Conservation (phyloP, 78 protist genomes). For the Creolimax fragrantissima region DNA sequence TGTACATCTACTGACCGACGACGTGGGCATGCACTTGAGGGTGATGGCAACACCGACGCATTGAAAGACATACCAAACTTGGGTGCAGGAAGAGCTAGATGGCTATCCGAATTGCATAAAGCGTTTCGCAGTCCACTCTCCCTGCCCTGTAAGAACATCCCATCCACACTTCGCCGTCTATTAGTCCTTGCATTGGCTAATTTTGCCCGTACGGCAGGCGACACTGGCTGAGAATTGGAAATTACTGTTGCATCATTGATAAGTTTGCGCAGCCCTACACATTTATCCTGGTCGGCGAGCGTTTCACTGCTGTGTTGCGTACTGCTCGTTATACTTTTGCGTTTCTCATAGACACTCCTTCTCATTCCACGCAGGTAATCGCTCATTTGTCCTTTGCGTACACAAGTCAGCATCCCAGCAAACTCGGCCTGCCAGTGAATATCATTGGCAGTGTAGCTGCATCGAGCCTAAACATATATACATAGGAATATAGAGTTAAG, state of each 20-base stretch:
- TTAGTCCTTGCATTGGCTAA: background rate
- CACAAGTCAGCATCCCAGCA: background rate
- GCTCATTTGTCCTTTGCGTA: background rate
- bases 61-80: too few relatives aligned
- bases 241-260: background rate
- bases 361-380: background rate
- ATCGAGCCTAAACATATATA: too few relatives aligned
- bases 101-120: background rate
- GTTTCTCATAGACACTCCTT: background rate
- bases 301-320: background rate
- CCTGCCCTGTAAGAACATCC: background rate
- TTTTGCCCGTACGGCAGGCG: background rate
- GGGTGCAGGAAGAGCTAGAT: background rate
- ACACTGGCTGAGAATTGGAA: background rate
- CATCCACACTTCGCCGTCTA: background rate
- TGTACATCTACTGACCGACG: too few relatives aligned
- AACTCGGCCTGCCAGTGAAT: background rate
- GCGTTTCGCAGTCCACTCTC: background rate
- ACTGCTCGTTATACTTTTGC: background rate
- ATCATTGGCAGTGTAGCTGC: background rate
- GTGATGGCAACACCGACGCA: background rate
- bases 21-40: too few relatives aligned
- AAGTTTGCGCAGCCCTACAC: background rate
- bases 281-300: background rate
- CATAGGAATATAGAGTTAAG: too few relatives aligned